Evolutionary conservation across 768 basidiomycete species (phyloP).

Genomic region (Heimioporus sp.): DNA sequence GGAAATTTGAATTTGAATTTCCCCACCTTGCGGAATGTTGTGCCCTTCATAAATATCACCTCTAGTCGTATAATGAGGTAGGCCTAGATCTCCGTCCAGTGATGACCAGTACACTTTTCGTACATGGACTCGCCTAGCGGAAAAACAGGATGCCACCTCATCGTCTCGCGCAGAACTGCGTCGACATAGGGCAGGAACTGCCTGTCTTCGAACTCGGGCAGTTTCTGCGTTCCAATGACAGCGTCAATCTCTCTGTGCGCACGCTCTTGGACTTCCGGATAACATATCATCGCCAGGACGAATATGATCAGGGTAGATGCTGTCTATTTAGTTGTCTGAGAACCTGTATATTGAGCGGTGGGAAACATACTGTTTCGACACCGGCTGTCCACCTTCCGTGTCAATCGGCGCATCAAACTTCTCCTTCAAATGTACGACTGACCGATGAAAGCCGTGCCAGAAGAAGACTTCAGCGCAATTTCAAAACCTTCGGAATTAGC

Average conservation of each 20-base stretch:
- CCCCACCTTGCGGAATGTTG: constrained; percentile 26
- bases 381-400: constrained; percentile 16
- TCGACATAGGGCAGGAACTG: constrained; percentile 30
- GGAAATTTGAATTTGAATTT: not conserved
- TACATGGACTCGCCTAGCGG: constrained; percentile 22
- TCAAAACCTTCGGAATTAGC: constrained; percentile 23
- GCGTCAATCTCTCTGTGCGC: constrained; percentile 35
- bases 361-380: constrained; percentile 27
- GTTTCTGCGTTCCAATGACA: constrained; percentile 24
- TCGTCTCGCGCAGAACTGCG: constrained; percentile 34
- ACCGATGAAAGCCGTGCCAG: constrained; percentile 34
- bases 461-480: constrained; percentile 27
- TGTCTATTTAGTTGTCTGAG: constrained; percentile 20
- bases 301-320: constrained; percentile 32
- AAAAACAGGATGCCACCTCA: constrained; percentile 34
- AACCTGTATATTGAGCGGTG: not conserved
- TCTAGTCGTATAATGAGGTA: constrained; percentile 27
- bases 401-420: constrained; percentile 4
- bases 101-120: not conserved
- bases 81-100: constrained; percentile 13
- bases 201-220: constrained; percentile 29
- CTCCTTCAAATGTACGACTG: not conserved
- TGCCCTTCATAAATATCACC: constrained; percentile 26
- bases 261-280: constrained; percentile 34
- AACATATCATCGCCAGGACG: constrained; percentile 33